These are phyloP conservation scores for Collybia mongolica DNA, from an alignment of 768 basidiomycete species.

Conservation along the genomic window DNA sequence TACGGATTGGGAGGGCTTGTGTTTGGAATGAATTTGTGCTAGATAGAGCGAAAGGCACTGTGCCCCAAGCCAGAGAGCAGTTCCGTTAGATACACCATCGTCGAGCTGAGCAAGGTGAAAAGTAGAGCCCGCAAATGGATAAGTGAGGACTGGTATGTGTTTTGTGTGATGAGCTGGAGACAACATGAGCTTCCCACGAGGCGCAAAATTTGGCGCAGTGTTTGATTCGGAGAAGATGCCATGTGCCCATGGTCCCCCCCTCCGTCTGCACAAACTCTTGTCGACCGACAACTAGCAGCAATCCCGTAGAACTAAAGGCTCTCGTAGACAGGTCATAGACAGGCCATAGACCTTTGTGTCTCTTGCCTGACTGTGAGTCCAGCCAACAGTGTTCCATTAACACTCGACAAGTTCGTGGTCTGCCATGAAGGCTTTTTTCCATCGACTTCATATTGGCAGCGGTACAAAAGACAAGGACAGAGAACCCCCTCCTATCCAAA, in stretches of 20 bases:
- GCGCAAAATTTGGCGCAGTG: constrained; percentile 18
- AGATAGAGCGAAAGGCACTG: constrained; percentile 73
- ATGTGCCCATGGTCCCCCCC: constrained; percentile 2
- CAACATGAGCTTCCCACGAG: constrained; percentile 25
- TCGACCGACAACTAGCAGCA: neutral
- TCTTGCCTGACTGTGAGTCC: no score
- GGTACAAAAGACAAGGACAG: constrained; percentile 67
- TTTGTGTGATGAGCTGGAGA: constrained; percentile 66
- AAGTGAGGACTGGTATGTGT: constrained; percentile 48
- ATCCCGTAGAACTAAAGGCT: no score
- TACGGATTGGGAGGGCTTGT: constrained; percentile 13
- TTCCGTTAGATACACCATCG: constrained; percentile 72
- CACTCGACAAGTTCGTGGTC: neutral
- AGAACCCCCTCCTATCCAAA: constrained; percentile 30
- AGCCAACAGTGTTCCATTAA: no score
- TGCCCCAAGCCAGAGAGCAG: constrained; percentile 81
- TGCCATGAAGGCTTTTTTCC: constrained; percentile 83
- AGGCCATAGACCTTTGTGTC: no score
- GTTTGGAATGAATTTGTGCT: constrained; percentile 30
- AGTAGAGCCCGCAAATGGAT: constrained; percentile 30
- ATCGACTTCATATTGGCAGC: constrained; percentile 67
- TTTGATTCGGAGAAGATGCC: constrained; percentile 19
- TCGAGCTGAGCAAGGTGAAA: constrained; percentile 57
- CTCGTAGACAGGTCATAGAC: no score
- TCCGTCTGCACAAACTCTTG: constrained; percentile 1